Percentiles rank a stretch among this genome's conserved stretches.
phyloP scores from a whole-genome alignment of 306 rosid species.

The Astragalus membranaceus region DNA sequence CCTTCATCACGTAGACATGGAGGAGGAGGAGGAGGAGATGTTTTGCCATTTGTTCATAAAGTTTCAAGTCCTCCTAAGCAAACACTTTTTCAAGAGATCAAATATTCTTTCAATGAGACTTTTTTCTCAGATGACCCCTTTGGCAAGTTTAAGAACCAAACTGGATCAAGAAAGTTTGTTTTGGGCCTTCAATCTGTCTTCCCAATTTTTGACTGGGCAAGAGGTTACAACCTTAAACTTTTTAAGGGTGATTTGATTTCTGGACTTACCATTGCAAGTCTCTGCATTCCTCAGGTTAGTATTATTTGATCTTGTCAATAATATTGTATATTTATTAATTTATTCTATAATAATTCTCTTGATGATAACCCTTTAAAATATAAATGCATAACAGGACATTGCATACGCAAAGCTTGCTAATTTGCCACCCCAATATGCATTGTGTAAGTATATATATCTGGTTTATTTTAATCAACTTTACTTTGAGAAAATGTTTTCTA shows the following conservation, averaged over 20 bases:
- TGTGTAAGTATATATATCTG: conserved; percentile 30
- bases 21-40: background rate
- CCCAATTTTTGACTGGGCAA: conserved; percentile 56
- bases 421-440: conserved; percentile 35
- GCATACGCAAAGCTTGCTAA: conserved; percentile 55
- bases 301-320: background rate
- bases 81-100: conserved; percentile 25
- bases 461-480: background rate
- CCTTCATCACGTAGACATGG: conserved; percentile 20
- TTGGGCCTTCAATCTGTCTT: conserved; percentile 45
- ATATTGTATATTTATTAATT: too few relatives aligned
- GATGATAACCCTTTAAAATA: background rate
- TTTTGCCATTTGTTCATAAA: conserved; percentile 24
- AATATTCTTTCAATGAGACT: conserved; percentile 23
- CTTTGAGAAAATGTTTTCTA: too few relatives aligned
- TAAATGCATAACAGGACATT: conserved; percentile 20
- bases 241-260: conserved; percentile 51
- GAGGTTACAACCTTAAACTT: conserved; percentile 32
- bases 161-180: conserved; percentile 17
- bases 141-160: conserved; percentile 34
- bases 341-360: background rate
- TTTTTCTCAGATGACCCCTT: conserved; percentile 50
- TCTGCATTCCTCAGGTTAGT: conserved; percentile 71
- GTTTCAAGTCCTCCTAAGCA: conserved; percentile 38
- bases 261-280: conserved; percentile 78